phyloP scores from a whole-genome alignment of 805 yeast genomes.

The Metschnikowia orientalis region DNA sequence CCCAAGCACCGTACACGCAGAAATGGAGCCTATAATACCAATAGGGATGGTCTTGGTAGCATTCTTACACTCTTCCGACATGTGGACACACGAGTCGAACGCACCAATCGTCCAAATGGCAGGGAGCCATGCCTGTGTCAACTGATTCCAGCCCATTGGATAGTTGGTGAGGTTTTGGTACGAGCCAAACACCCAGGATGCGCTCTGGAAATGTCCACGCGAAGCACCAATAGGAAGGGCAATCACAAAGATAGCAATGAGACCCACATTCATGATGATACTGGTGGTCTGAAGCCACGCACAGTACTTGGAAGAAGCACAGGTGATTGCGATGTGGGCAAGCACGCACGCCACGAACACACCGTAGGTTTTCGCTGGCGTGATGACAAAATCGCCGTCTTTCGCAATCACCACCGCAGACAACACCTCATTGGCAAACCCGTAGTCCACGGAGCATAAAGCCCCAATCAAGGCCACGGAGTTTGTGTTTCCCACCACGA shows the following conservation, averaged over 20 bases:
- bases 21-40: slow-evolving; percentile 57
- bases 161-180: slow-evolving; percentile 50
- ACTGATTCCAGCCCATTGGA: slow-evolving; percentile 53
- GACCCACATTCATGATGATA: slow-evolving; percentile 47
- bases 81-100: slow-evolving; percentile 68
- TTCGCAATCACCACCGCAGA: slow-evolving; percentile 53
- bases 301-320: slow-evolving; percentile 51
- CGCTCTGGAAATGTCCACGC: slow-evolving; percentile 40
- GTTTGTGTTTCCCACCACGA: slow-evolving; percentile 61
- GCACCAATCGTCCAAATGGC: slow-evolving; percentile 75
- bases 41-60: slow-evolving; percentile 61
- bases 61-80: slow-evolving; percentile 65
- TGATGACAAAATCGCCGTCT: slow-evolving; percentile 53
- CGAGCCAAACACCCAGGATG: slow-evolving; percentile 51
- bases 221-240: slow-evolving; percentile 61
- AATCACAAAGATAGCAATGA: slow-evolving; percentile 53
- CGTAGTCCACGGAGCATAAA: slow-evolving; percentile 64
- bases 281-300: slow-evolving; percentile 60
- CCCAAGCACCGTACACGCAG: slow-evolving; percentile 57
- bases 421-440: slow-evolving; percentile 56
- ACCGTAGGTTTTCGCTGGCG: slow-evolving; percentile 55
- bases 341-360: slow-evolving; percentile 59
- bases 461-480: slow-evolving; percentile 65
- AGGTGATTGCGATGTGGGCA: slow-evolving; percentile 49
- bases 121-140: slow-evolving; percentile 52